Evolutionary conservation across 331 rosid genomes (phyloP).

Genomic region (Malus hybrid): DNA sequence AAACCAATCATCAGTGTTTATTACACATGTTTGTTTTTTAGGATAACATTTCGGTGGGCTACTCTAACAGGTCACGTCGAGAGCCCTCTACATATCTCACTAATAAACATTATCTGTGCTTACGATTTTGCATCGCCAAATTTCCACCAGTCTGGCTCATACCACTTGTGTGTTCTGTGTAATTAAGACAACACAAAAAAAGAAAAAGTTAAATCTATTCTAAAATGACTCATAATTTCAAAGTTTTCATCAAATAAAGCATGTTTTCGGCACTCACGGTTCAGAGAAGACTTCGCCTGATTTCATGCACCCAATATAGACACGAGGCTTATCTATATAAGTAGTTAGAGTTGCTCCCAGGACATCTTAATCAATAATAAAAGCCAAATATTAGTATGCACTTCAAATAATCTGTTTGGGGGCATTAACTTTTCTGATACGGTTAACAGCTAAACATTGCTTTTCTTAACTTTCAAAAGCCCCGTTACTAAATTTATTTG

Average conservation of each 20-base stretch:
- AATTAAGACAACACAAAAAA: slow-evolving; percentile 5
- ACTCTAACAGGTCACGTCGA: neutral
- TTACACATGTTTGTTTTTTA: neutral
- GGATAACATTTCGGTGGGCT: neutral
- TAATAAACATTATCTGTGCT: slow-evolving; percentile 7
- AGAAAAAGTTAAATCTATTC: neutral
- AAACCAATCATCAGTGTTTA: neutral
- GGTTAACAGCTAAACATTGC: neutral
- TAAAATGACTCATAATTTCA: neutral
- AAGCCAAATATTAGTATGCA: neutral
- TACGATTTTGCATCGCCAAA: slow-evolving; percentile 77
- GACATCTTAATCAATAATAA: slow-evolving; percentile 39
- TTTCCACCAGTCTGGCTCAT: slow-evolving; percentile 92
- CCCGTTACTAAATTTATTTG: neutral
- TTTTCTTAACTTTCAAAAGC: neutral
- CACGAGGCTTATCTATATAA: slow-evolving; percentile 51
- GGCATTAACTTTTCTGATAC: neutral
- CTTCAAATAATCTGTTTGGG: neutral
- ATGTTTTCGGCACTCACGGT: slow-evolving; percentile 35
- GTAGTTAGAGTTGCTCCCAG: slow-evolving; percentile 56
- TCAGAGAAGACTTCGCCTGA: slow-evolving; percentile 72
- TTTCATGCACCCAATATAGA: slow-evolving; percentile 86
- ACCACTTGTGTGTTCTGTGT: slow-evolving; percentile 64
- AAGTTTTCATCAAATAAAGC: slow-evolving; percentile 11
- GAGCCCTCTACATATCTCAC: neutral